These are phyloP conservation scores for Cystofilobasidium ferigula DNA, from an alignment of 768 basidiomycete species.

Conservation along the genomic window DNA sequence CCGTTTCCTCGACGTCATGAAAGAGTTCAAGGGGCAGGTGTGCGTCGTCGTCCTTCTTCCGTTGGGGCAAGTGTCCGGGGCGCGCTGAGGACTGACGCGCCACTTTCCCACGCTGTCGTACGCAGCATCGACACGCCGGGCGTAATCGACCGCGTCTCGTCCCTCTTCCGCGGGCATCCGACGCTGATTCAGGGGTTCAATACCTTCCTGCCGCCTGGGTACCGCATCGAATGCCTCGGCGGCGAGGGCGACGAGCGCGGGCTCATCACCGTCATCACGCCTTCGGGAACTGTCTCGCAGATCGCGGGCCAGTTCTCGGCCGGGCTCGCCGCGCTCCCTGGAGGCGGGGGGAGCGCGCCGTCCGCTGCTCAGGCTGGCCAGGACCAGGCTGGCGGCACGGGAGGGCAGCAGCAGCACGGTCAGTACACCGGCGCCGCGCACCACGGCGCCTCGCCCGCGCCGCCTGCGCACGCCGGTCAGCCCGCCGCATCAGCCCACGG, in stretches of 20 bases:
- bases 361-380: too few species aligned
- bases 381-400: not conserved
- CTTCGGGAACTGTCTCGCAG: constrained; percentile 36
- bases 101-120: not conserved
- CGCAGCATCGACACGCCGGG: constrained; percentile 91
- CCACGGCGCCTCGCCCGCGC: constrained; percentile 2
- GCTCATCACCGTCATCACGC: constrained; percentile 37
- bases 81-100: too few species aligned
- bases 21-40: constrained; percentile 91
- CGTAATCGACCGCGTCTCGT: constrained; percentile 88
- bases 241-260: constrained; percentile 32
- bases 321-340: not conserved
- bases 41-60: constrained; percentile 28
- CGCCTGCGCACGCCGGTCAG: not conserved
- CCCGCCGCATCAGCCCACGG: too few species aligned
- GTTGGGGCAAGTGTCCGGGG: too few species aligned
- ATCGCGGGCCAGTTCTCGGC: constrained; percentile 26
- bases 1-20: constrained; percentile 91
- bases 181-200: constrained; percentile 94
- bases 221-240: constrained; percentile 61
- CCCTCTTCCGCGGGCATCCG: constrained; percentile 82
- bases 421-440: not conserved
- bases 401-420: not conserved
- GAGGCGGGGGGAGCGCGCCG: not conserved
- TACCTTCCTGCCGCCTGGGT: constrained; percentile 88